Base-by-base conservation (phyloP, 352 stramenopile species). In the Phytophthora melonis region DNA sequence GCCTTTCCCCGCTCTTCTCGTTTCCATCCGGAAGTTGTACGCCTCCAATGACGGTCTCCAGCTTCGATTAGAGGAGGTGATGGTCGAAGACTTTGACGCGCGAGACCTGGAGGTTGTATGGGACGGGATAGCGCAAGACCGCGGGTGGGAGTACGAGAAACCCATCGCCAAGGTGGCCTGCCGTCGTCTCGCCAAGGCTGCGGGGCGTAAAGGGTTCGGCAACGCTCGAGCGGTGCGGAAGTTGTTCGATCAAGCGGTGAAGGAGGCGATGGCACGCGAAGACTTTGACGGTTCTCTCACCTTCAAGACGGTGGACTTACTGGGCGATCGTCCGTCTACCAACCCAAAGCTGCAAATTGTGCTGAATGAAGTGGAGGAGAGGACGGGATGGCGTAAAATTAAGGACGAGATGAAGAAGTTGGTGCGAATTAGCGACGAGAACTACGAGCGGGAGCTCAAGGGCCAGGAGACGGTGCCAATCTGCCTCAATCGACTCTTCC, bases 71-170 rank as follows among this genome's bases (percentile, higher is more conserved):
- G 78, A 71, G 16, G 84, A 92, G 52, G 83, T 98, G 18, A 56
- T 73, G 19, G 98, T 98, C 79, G 87, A 97, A 6, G 94, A 98
- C 79, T 98, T 97, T 70, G 89, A 95, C 34, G 91, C 97, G 25
- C 72, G 87, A 9, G 91, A 98, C 32, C 72, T 98, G 27, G 79
- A 88, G 3, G 71, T 84, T 25, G 90, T 98, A 16, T 98, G 83
- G 86, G 70, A 90, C 25, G 66, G 68, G 0, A 34, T 90, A 34
- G 81, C 79, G 0, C 43, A 80, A 32, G 75, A 90, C 34, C 82
- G 75, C 13, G 78, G 78, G 11, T 93, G 85, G 85, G 68, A 77
- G 18, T 86, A 77, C 34, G 77, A 89, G 3, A 67, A 82, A 10
- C 72, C 83, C 7, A 82, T 79, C n/a, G 82, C 63, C 1, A 87